Conservation (phyloP, 1,139 yeast genomes). For the Hanseniaspora uvarum region DNA sequence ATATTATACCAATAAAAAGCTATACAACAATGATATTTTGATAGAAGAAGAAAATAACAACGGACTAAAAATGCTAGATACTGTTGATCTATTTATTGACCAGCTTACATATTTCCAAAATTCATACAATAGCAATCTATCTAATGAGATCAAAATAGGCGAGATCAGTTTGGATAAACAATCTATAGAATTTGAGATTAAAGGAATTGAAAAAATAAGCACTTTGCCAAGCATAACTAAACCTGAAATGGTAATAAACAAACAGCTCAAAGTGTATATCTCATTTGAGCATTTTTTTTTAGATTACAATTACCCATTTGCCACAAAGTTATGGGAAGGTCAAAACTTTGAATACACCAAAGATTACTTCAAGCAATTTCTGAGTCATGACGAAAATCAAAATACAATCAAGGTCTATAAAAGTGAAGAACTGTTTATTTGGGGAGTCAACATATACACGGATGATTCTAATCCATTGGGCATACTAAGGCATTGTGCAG, state of each 20-base stretch:
- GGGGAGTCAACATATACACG: constrained; percentile 91
- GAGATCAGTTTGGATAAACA: not conserved
- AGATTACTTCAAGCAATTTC: not conserved
- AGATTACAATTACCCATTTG: constrained; percentile 5
- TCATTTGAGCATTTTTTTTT: constrained; percentile 4
- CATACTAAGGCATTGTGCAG: constrained; percentile 65
- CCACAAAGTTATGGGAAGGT: not conserved
- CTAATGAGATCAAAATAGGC: not conserved
- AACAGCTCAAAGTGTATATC: not conserved
- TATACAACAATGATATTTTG: not conserved
- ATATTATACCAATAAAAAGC: constrained; percentile 4
- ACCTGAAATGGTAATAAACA: constrained; percentile 6
- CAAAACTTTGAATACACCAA: not conserved
- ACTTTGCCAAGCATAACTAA: constrained; percentile 1
- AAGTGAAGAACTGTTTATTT: constrained; percentile 35
- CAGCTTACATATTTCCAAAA: not conserved
- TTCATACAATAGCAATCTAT: not conserved
- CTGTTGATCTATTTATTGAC: not conserved
- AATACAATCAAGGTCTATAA: constrained; percentile 30
- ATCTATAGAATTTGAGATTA: not conserved
- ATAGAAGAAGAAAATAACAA: not conserved
- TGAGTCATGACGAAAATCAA: constrained; percentile 22
- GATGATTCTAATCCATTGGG: constrained; percentile 83
- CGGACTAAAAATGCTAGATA: not conserved
- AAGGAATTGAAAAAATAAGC: not conserved